A percentile compares a stretch with the other conserved stretches of the same genome.
Evolutionary conservation across 805 yeast species (phyloP).

Genomic region (Starmerella potacharoeniae): DNA sequence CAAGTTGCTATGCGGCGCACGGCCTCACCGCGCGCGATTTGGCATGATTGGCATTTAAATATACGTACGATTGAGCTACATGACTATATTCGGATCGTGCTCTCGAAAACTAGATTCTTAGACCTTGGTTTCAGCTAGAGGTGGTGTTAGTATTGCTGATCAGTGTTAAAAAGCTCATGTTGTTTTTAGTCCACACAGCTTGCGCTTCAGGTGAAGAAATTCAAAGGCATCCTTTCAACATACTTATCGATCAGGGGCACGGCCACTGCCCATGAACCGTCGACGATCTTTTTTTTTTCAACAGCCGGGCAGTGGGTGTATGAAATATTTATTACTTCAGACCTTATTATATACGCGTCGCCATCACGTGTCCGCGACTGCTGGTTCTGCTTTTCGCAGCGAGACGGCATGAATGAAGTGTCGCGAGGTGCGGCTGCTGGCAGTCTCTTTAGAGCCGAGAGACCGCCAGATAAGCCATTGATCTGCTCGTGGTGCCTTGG

Average conservation of each 20-base stretch:
- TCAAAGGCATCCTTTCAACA: slow-evolving; percentile 31
- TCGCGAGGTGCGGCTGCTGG: not conserved
- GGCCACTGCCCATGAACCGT: not conserved
- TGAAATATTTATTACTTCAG: not conserved
- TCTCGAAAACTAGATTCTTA: not conserved
- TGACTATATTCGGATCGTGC: too few species aligned
- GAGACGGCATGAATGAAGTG: not conserved
- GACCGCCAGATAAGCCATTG: slow-evolving; percentile 41
- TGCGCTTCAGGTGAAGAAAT: slow-evolving; percentile 34
- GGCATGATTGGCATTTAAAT: not conserved
- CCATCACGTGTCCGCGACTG: not conserved
- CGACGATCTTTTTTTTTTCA: not conserved
- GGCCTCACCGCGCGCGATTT: not conserved
- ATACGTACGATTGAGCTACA: not conserved
- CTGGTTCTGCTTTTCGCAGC: not conserved
- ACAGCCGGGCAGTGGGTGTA: not conserved
- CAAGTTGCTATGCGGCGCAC: not conserved
- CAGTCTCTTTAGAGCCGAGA: not conserved
- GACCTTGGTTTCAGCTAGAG: not conserved
- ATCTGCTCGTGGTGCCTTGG: slow-evolving; percentile 72
- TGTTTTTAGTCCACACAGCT: slow-evolving; percentile 25
- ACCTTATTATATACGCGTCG: not conserved
- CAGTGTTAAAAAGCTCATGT: slow-evolving; percentile 38
- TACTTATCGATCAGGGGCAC: slow-evolving; percentile 17
- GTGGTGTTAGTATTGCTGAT: slow-evolving; percentile 25